These are phyloP conservation scores for Penicillium aurantiogriseum DNA, from an alignment of 2,329 filamentous ascomycete species.

Conservation along the genomic window DNA sequence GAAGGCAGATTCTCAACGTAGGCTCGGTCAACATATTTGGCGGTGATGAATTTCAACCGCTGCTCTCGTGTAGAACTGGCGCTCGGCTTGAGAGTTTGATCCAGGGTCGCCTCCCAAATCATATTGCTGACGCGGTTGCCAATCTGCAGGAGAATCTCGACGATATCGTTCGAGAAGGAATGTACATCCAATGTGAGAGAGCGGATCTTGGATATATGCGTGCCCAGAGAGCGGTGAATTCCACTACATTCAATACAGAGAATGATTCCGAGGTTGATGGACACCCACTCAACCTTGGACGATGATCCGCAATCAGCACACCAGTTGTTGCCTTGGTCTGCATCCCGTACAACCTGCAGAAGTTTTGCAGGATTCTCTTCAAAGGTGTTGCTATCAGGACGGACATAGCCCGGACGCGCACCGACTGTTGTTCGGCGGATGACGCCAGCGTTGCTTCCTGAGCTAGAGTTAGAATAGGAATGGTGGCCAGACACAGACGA, in stretches of 20 bases:
- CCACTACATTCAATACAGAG: constrained; percentile 98
- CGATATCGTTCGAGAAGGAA: constrained; percentile 94
- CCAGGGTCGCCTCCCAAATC: constrained; percentile 88
- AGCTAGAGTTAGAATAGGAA: constrained; percentile 41
- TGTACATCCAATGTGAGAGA: constrained; percentile 93
- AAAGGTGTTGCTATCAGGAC: constrained; percentile 67
- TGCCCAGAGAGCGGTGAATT: constrained; percentile 92
- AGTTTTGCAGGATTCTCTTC: constrained; percentile 84
- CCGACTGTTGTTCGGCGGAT: constrained; percentile 87
- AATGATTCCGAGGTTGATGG: constrained; percentile 93
- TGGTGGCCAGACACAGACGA: constrained; percentile 60
- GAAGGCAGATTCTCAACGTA: constrained; percentile 74
- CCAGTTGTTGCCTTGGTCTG: constrained; percentile 87
- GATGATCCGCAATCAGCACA: constrained; percentile 93
- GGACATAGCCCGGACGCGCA: constrained; percentile 71
- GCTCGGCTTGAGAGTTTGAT: constrained; percentile 68
- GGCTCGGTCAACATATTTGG: constrained; percentile 83
- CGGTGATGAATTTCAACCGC: constrained; percentile 88
- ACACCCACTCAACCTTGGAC: constrained; percentile 96
- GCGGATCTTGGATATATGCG: constrained; percentile 95
- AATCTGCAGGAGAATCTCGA: constrained; percentile 85
- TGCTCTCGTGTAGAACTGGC: constrained; percentile 83
- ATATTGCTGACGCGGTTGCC: constrained; percentile 95
- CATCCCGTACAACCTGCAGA: constrained; percentile 80
- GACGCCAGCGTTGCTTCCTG: constrained; percentile 61